phyloP scores from a whole-genome alignment of 805 yeast genomes.

The Lipomyces orientalis region DNA sequence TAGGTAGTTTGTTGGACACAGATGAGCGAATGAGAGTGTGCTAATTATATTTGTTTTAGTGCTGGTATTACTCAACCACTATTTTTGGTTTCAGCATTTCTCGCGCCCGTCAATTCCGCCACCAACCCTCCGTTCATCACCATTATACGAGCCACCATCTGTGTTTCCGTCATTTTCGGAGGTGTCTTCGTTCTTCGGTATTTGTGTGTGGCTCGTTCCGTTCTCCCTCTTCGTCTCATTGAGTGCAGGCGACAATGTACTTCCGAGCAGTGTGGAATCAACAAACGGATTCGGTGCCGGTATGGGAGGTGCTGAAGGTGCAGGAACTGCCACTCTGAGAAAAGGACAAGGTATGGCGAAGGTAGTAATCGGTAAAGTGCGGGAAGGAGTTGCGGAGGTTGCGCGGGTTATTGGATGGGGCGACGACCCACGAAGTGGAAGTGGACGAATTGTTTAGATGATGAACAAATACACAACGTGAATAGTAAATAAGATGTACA shows the following conservation, averaged over 20 bases:
- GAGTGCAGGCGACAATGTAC: conserved; percentile 86
- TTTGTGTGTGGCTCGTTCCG: conserved; percentile 93
- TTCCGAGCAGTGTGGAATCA: conserved; percentile 57
- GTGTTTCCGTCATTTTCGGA: conserved; percentile 82
- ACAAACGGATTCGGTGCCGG: conserved; percentile 4
- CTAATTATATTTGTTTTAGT: conserved; percentile 36
- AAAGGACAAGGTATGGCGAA: conserved; percentile 35
- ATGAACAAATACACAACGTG: not conserved
- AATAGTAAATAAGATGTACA: conserved; percentile 1
- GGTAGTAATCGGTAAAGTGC: conserved; percentile 33
- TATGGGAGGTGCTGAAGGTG: conserved; percentile 5
- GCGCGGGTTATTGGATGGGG: conserved; percentile 36
- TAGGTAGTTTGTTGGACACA: conserved; percentile 8
- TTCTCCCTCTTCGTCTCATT: conserved; percentile 88
- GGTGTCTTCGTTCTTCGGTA: conserved; percentile 92
- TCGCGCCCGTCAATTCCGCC: conserved; percentile 37
- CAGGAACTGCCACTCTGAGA: conserved; percentile 15
- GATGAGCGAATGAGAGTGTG: not conserved
- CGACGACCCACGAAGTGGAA: conserved; percentile 25
- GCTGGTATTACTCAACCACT: conserved; percentile 79
- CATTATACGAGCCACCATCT: conserved; percentile 46
- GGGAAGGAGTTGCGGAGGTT: conserved; percentile 36
- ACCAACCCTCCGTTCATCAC: conserved; percentile 33
- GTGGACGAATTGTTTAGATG: conserved; percentile 27
- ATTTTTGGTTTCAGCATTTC: conserved; percentile 87